Base-by-base conservation (phyloP, 2,329 filamentous ascomycete species). In the Sporothrix variecibatus region DNA sequence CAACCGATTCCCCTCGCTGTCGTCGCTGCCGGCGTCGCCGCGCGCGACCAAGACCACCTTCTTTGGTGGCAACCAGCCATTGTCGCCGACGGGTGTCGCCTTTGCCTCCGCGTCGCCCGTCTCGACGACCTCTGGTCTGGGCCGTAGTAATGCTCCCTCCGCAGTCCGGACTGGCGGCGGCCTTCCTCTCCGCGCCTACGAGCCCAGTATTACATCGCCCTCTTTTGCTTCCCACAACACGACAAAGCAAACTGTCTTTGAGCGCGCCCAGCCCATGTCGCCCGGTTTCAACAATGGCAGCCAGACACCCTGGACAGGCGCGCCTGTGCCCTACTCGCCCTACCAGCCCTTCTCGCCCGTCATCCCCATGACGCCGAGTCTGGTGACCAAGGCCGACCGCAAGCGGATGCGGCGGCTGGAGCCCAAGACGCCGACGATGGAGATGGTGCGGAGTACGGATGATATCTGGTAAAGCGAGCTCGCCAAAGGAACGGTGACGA, bases 261-360 rank as follows among this genome's bases (percentile, higher is more conserved):
- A 91, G 78, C 84, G 90, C 43, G 84, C 82, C 28, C 83, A 82
- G 0, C 87, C 88, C 1, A 78, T 88, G 73, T 89, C 88, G 2
- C 90, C 90, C 0, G 88, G 87, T 0, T 3, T 67, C 1, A 40
- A 40, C n/a, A 62, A 11, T 0, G 84, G 89, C 31, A 51, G 71
- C 2, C 88, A 87, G 64, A 92, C 90, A 2, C 93, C 92, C 0
- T 88, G 85, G 80, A 90, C 87, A 1, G 89, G 88, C 4, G 86
- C 85, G 28, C 86, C 89, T 0, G 87, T 91, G 28, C 93, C 93
- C 1, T 95, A 95, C 81, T 90, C 89, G 73, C 92, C 93, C 0
- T 95, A 95, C 78, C 93, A 95, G 84, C 93, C 93, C 0, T 93
- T 91, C 80, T 92, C 91, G 7, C 92, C 93, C 0, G 85, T 93